Evolutionary conservation across 2,329 filamentous ascomycete genomes (phyloP).

Genomic region (Dendryphion nanum): DNA sequence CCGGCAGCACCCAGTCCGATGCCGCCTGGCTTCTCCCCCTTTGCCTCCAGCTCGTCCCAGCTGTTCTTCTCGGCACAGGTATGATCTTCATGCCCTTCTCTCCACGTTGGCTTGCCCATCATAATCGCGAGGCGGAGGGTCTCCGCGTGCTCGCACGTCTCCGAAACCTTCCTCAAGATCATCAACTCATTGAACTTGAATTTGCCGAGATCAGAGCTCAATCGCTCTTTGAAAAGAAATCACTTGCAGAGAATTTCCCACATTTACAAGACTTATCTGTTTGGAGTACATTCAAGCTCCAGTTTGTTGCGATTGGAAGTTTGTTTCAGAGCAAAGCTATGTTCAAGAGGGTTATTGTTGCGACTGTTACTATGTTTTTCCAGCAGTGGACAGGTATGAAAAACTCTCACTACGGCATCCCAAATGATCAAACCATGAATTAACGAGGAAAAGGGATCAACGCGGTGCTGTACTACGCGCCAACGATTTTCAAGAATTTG

Average conservation of each 20-base stretch:
- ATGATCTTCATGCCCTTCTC: conserved; percentile 77
- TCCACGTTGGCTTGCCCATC: conserved; percentile 74
- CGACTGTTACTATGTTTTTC: conserved; percentile 52
- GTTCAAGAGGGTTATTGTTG: conserved; percentile 65
- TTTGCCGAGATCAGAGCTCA: conserved; percentile 83
- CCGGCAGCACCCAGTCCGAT: conserved; percentile 45
- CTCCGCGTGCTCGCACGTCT: conserved; percentile 62
- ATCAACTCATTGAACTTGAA: conserved; percentile 71
- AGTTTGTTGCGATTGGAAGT: conserved; percentile 65
- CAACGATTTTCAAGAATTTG: conserved; percentile 76
- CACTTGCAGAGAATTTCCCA: conserved; percentile 66
- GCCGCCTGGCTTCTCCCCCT: conserved; percentile 66
- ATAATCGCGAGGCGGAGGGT: conserved; percentile 67
- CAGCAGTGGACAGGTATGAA: conserved; percentile 56
- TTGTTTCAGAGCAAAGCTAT: conserved; percentile 66
- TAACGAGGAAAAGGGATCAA: conserved; percentile 49
- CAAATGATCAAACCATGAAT: no score
- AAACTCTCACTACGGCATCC: no score
- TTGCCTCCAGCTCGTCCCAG: conserved; percentile 75
- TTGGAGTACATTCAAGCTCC: conserved; percentile 56
- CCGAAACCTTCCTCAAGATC: conserved; percentile 59
- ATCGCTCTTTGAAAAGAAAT: conserved; percentile 73
- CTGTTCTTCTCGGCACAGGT: conserved; percentile 68
- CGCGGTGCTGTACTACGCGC: conserved; percentile 71
- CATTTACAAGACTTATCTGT: conserved; percentile 59